These are phyloP conservation scores for Allium cepa DNA, from an alignment of 106 monocot species.

Conservation along the genomic window DNA sequence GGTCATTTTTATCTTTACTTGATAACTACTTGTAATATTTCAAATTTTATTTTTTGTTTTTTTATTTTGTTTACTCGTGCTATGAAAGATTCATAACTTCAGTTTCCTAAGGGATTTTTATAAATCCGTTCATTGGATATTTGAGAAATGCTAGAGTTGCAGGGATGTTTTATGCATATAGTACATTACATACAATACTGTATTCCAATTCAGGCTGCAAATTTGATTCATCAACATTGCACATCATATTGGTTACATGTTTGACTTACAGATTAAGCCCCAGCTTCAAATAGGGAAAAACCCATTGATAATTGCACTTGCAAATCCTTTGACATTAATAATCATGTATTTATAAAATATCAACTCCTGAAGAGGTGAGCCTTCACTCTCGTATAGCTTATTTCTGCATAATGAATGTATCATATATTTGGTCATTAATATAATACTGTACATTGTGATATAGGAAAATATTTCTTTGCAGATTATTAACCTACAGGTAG, in stretches of 20 bases:
- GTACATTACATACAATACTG: no score
- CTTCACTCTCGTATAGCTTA: neutral
- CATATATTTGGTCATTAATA: no score
- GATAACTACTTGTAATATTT: no score
- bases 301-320: conserved; percentile 84
- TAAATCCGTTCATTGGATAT: no score
- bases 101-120: no score
- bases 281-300: conserved; percentile 53
- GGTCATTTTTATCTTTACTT: no score
- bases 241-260: neutral
- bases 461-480: conserved; percentile 5
- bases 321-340: conserved; percentile 77
- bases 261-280: conserved; percentile 51
- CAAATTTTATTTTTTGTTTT: no score
- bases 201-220: no score
- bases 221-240: neutral
- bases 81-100: no score
- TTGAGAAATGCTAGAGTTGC: no score
- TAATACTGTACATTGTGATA: neutral
- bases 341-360: conserved; percentile 86
- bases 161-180: no score
- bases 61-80: no score
- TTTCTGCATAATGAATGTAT: neutral
- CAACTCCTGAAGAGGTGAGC: conserved; percentile 75
- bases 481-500: conserved; percentile 77